Evolutionary conservation across 1,284 basidiomycete species (phyloP), one percentile per base, ranked within the genome.

Genomic region (Ceratobasidium sp.): DNA sequence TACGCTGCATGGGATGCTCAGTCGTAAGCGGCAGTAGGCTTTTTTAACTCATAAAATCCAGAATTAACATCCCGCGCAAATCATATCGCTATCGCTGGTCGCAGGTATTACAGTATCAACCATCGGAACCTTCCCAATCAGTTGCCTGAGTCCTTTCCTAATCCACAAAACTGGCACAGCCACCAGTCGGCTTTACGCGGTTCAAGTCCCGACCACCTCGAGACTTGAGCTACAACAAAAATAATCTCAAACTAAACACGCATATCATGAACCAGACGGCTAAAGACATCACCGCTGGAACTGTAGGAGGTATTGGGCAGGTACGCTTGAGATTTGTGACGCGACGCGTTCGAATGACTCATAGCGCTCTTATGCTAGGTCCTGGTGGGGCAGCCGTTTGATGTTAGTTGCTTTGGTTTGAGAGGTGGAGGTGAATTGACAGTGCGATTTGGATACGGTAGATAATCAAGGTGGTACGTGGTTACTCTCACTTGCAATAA

Each of bases 371-470:
- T 63, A 65, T 74, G 72, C 11, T 76, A 93, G 92, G 92, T 93
- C 74, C 86, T 98, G 53, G 95, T 97, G 68, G 95, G 95, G 58
- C 96, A 98, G 83, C 94, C 95, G 22, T 97, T 98, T 81, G 96
- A 98, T 83, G 92, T 93, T 79, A 82, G 91, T 87, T 69, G 51
- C 11, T 76, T 13, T 37, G 9, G 41, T 7, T 37, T 31, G 29
- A 19, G 24, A 48, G 19, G 24, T 54, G 39, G 3, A 16, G 19
- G 14, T 14, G 51, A 24, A 61, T 31, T 24, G 27, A 64, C 37
- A 22, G 14, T 62, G 8, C 13, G 5, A 7, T n/a, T 43, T 29
- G n/a, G 54, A 16, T 22, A 43, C 43, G 37, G 1, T 69, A 69
- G 65, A 69, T 69, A 6, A 76, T 77, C 39, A 77, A 77, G 75